These are phyloP conservation scores for Hymenochaete sp. DNA, from an alignment of 1,284 basidiomycete species.

Conservation along the genomic window DNA sequence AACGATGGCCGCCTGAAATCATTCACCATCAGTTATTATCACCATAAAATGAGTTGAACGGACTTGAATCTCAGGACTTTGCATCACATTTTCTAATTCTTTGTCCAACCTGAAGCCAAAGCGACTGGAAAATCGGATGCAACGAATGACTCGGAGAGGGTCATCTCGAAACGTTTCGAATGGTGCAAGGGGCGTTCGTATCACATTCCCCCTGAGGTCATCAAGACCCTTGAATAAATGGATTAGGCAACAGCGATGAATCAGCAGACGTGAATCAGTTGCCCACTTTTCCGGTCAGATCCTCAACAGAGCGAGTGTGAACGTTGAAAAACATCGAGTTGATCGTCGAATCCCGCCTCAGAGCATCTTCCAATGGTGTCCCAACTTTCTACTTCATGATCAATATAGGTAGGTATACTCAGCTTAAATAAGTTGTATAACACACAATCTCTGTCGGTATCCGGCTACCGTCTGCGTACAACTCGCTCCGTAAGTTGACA, in stretches of 20 bases:
- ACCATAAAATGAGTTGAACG: conserved; percentile 13
- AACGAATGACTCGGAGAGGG: conserved; percentile 85
- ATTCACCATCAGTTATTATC: conserved; percentile 7
- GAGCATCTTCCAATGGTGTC: conserved; percentile 87
- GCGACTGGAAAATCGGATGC: conserved; percentile 86
- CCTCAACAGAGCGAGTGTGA: conserved; percentile 83
- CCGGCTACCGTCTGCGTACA: conserved; percentile 79
- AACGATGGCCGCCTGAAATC: conserved; percentile 61
- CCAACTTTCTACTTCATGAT: conserved; percentile 64
- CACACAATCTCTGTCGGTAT: conserved; percentile 84
- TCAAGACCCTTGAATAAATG: conserved; percentile 55
- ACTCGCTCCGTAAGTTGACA: conserved; percentile 90
- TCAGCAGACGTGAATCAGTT: background rate
- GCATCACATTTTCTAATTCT: conserved; percentile 61
- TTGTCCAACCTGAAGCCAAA: conserved; percentile 79
- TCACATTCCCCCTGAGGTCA: conserved; percentile 73
- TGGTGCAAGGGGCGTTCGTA: conserved; percentile 87
- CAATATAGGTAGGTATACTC: conserved; percentile 1
- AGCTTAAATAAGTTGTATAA: background rate
- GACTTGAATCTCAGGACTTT: conserved; percentile 65
- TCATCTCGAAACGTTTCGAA: conserved; percentile 90
- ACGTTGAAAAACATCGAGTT: conserved; percentile 97
- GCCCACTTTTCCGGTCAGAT: conserved; percentile 71
- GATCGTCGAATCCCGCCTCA: conserved; percentile 90
- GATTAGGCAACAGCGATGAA: background rate